These are phyloP conservation scores for Paraglomus occultum DNA, from an alignment of 192 early-diverging fungal genomes.

Conservation along the genomic window DNA sequence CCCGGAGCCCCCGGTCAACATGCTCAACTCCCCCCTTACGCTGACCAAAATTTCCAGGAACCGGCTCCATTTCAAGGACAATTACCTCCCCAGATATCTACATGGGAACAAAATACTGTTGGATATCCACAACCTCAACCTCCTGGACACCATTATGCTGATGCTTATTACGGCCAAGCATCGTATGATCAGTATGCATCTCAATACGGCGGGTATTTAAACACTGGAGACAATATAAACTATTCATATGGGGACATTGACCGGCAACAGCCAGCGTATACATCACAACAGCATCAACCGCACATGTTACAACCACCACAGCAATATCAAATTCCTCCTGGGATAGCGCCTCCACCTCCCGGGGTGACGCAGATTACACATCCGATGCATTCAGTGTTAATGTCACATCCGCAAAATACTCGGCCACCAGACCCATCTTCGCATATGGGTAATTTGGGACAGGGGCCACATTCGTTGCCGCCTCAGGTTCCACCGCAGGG, in stretches of 20 bases:
- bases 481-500: not conserved
- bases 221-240: not conserved
- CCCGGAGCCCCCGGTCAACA: constrained; percentile 10
- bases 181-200: not conserved
- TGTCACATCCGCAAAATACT: too few relatives aligned
- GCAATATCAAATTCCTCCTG: not conserved
- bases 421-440: too few relatives aligned
- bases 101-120: constrained; percentile 15
- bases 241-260: not conserved
- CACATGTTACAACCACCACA: not conserved
- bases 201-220: constrained; percentile 3
- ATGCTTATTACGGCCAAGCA: not conserved
- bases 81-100: constrained; percentile 7
- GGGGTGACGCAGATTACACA: too few relatives aligned
- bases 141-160: not conserved
- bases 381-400: too few relatives aligned
- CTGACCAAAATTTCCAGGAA: constrained; percentile 4
- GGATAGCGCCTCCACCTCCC: not conserved
- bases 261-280: not conserved
- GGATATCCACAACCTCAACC: constrained; percentile 2
- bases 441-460: too few relatives aligned
- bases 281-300: not conserved
- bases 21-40: not conserved
- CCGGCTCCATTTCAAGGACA: constrained; percentile 26
- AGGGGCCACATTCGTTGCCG: constrained; percentile 1